Conservation (phyloP, 768 basidiomycete genomes). For the Termitomyces titanicus region DNA sequence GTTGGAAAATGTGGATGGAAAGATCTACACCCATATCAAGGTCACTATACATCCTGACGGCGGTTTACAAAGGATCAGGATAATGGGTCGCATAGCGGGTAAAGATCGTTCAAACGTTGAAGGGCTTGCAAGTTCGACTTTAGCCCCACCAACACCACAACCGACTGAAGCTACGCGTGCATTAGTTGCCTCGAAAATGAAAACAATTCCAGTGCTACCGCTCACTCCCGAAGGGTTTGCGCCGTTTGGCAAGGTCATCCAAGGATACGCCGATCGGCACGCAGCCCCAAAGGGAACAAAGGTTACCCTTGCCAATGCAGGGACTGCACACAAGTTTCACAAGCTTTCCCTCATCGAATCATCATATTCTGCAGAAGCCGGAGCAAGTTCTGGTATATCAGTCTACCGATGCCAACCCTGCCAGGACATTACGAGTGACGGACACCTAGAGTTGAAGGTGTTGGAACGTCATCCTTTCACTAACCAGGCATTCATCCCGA, state of each 20-base stretch:
- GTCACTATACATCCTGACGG: conserved; percentile 94
- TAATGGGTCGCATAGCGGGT: conserved; percentile 57
- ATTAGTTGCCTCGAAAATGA: conserved; percentile 6
- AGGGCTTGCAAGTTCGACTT: not conserved
- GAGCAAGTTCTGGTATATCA: conserved; percentile 68
- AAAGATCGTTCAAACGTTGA: not conserved
- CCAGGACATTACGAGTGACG: conserved; percentile 40
- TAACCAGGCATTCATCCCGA: conserved; percentile 92
- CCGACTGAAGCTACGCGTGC: not conserved
- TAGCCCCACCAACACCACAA: conserved; percentile 2
- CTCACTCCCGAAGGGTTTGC: conserved; percentile 85
- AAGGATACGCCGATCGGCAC: conserved; percentile 71
- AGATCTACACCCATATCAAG: conserved; percentile 76
- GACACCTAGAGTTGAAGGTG: conserved; percentile 57
- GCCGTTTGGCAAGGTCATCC: conserved; percentile 87
- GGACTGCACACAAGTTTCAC: conserved; percentile 91
- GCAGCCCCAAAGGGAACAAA: conserved; percentile 66
- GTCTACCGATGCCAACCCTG: conserved; percentile 76
- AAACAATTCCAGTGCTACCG: conserved; percentile 52
- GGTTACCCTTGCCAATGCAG: conserved; percentile 82
- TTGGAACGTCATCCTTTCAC: conserved; percentile 89
- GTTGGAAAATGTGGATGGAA: conserved; percentile 58
- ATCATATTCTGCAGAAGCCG: conserved; percentile 55
- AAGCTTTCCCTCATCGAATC: conserved; percentile 72
- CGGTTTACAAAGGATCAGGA: conserved; percentile 88